These are phyloP conservation scores for Aurantiochytrium sp. DNA, from an alignment of 108 stramenopile genomes.

Conservation along the genomic window DNA sequence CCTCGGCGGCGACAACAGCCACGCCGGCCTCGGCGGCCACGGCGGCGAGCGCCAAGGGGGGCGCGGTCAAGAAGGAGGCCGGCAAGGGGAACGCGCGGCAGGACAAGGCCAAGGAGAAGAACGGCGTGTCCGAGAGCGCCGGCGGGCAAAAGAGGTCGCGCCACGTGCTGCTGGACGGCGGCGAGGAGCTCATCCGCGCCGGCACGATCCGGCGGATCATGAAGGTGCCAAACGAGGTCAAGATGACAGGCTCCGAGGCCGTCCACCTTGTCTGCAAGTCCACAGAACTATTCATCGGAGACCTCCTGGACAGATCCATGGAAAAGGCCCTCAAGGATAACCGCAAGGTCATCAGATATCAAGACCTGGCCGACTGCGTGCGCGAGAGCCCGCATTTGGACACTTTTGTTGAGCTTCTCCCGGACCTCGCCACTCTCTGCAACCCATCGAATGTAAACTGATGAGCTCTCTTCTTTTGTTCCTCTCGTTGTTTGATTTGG, in stretches of 20 bases:
- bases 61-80: too few species aligned
- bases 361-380: neutral
- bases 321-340: neutral
- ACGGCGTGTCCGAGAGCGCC: neutral
- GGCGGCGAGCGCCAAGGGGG: too few species aligned
- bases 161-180: neutral
- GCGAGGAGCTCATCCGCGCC: neutral
- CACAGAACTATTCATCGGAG: neutral
- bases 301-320: neutral
- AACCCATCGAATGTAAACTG: neutral
- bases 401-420: neutral
- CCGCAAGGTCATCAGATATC: neutral
- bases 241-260: slow-evolving; percentile 16
- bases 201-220: slow-evolving; percentile 13
- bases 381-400: neutral
- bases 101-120: neutral
- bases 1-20: too few species aligned
- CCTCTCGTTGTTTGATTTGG: neutral
- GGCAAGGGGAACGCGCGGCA: neutral
- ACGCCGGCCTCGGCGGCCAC: too few species aligned
- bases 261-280: neutral
- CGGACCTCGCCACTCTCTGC: neutral
- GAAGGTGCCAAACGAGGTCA: neutral
- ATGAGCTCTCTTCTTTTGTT: neutral
- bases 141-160: neutral